Evolutionary conservation across 495 filamentous ascomycete genomes (phyloP).

Genomic region (Penicilliopsis zonata): DNA sequence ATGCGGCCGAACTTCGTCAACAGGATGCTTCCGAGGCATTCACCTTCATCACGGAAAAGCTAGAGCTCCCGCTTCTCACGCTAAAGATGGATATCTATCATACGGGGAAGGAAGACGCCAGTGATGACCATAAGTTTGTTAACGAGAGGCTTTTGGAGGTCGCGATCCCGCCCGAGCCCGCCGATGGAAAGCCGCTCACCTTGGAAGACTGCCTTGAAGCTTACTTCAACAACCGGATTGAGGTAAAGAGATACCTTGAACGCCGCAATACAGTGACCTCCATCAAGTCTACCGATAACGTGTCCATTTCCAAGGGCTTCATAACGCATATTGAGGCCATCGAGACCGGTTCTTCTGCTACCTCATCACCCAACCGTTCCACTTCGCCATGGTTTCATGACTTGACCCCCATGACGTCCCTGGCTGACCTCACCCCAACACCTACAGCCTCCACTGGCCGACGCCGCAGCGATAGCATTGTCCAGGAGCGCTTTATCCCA

Average conservation of each 20-base stretch:
- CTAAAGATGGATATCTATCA: conserved; percentile 94
- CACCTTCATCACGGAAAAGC: conserved; percentile 78
- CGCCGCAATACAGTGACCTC: conserved; percentile 45
- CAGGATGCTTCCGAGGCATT: conserved; percentile 96
- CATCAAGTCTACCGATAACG: conserved; percentile 36
- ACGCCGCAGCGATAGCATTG: conserved; percentile 46
- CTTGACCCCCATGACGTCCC: conserved; percentile 17
- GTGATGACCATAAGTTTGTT: conserved; percentile 86
- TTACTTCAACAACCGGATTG: conserved; percentile 91
- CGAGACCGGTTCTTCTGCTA: conserved; percentile 37
- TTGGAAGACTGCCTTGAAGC: conserved; percentile 84
- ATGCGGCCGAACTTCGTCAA: conserved; percentile 62
- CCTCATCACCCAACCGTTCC: conserved; percentile 25
- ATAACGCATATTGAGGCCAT: conserved; percentile 45
- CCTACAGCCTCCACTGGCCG: conserved; percentile 12
- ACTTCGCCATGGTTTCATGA: conserved; percentile 21
- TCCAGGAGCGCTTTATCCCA: conserved; percentile 45
- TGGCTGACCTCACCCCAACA: conserved; percentile 13
- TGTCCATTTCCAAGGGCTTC: conserved; percentile 35
- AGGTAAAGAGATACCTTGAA: conserved; percentile 73
- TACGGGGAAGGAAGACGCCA: conserved; percentile 66
- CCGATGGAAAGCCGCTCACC: conserved; percentile 52
- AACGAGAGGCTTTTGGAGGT: conserved; percentile 89
- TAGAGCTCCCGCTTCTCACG: conserved; percentile 79
- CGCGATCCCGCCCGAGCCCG: conserved; percentile 54